These are phyloP conservation scores for Diplodia intermedia DNA, from an alignment of 2,329 filamentous ascomycete species.

Conservation along the genomic window DNA sequence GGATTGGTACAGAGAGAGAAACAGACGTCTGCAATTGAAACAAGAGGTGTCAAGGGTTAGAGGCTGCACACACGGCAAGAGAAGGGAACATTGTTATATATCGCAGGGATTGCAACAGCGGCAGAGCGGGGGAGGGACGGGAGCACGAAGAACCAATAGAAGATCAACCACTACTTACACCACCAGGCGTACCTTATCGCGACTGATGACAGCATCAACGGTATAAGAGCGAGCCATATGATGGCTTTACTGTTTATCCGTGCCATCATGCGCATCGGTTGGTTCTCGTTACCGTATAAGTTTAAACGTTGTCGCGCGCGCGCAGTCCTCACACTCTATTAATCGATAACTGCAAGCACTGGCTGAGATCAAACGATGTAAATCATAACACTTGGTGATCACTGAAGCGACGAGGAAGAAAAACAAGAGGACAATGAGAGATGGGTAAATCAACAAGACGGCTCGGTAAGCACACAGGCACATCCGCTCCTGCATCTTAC, in stretches of 20 bases:
- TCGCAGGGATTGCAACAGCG: not conserved
- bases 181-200: slow-evolving; percentile 14
- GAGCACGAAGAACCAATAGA: not conserved
- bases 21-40: too few relatives aligned
- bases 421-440: too few relatives aligned
- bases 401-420: too few relatives aligned
- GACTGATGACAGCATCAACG: slow-evolving; percentile 4
- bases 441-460: not conserved
- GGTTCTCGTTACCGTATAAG: too few relatives aligned
- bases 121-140: not conserved
- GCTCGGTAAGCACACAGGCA: not conserved
- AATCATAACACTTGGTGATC: slow-evolving; percentile 7
- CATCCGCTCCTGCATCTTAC: slow-evolving; percentile 1
- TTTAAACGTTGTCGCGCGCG: too few relatives aligned
- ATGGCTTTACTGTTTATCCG: not conserved
- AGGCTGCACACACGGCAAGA: too few relatives aligned
- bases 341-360: not conserved
- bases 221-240: slow-evolving; percentile 7
- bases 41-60: too few relatives aligned
- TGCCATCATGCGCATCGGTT: not conserved
- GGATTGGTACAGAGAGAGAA: too few relatives aligned
- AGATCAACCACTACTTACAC: slow-evolving; percentile 12
- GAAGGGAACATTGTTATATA: slow-evolving; percentile 8
- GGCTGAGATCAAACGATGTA: too few relatives aligned
- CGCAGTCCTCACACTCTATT: too few relatives aligned